Base-by-base conservation (phyloP, 116 monocot genomes). In the Zostera marina region DNA sequence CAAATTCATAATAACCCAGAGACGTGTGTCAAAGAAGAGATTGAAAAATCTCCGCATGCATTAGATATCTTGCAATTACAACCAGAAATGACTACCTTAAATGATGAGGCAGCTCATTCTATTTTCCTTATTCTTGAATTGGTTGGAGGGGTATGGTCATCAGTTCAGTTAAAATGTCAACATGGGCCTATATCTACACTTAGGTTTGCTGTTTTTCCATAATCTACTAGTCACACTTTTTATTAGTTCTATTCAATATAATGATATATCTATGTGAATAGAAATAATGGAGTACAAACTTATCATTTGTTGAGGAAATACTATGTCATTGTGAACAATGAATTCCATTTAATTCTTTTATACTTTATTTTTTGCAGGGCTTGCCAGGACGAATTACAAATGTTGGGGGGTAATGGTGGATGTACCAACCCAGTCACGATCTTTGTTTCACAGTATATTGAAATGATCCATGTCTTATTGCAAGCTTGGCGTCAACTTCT, bases 331-430 rank as follows among this genome's bases (percentile, higher is more conserved):
- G 26, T 32, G 56, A 15, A 39, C 7, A 12, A 23, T 19, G 5
- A 2, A 26, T 5, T 7, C 58, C 16, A 42, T 44, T 45, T 47
- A n/a, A n/a, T 44, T 55, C 25, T 26, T 55, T 51, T n/a, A 9
- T 22, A 45, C 22, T 44, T 7, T 9, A 42, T 44, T 42, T 16
- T 48, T 22, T 84, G 59, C 68, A 94, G 94, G 65, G 22, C 69
- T 62, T 88, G 81, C 65, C 63, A 56, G 22, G 73, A 79, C 68
- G 84, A 88, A 51, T 54, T 94, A 41, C 71, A 80, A 65, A 62
- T 79, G 67, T 66, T 94, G 55, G 71, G 42, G 65, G 53, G 69
- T 66, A 59, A 54, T 11, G 55, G 54, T 69, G 65, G 61, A 48
- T 56, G 42, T 62, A 46, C 20, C 47, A 42, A 47, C 59, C 68